Evolutionary conservation across 495 filamentous ascomycete genomes (phyloP), one percentile per base, ranked within the genome.

Genomic region (Neurospora hispaniola): DNA sequence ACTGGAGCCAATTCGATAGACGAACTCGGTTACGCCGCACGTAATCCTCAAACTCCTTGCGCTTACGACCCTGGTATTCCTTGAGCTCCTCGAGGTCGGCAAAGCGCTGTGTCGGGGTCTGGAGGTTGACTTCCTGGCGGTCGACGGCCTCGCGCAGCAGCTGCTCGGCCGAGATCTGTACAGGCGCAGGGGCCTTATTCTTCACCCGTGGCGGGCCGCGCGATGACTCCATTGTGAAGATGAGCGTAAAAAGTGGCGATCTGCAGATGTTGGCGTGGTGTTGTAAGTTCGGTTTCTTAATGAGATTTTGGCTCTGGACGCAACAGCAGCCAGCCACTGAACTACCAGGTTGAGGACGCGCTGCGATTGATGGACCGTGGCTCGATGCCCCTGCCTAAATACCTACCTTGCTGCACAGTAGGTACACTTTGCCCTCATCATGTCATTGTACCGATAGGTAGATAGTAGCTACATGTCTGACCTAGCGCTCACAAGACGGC

Each of bases 1-100:
- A 99, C 75, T 93, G 91, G 89, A 97, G 94, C 96, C 96, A 99
- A 80, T 99, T 98, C 82, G 96, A 96, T 87, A 98, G 94, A 75
- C 97, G 97, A 78, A 98, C 87, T 76, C 94, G 84, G 79, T 98
- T 98, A 70, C 96, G 92, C 73, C 93, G 91, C 69, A 98, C 93
- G 92, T 97, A 98, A 86, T 97, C 92, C 81, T 99, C 96, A 78
- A 97, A 99, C 78, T 98, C 96, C 81, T 94, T 96, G 75, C 96
- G 86, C 83, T 98, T 98, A 71, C 96, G 89, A 70, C 94, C 95
- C 78, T 98, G 96, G 83, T 92, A 97, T 81, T 98, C 96, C 84
- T 98, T 95, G 48, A 99, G 88, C 86, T 99, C 96, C 85, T 99
- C 96, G 78, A 99, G 88, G 78, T 99, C 96, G 70, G 92, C 93